Percentiles rank a stretch among this genome's conserved stretches.
These are phyloP conservation scores for Omphalotus guepiniiformis DNA, from an alignment of 768 basidiomycete genomes.

Conservation along the genomic window DNA sequence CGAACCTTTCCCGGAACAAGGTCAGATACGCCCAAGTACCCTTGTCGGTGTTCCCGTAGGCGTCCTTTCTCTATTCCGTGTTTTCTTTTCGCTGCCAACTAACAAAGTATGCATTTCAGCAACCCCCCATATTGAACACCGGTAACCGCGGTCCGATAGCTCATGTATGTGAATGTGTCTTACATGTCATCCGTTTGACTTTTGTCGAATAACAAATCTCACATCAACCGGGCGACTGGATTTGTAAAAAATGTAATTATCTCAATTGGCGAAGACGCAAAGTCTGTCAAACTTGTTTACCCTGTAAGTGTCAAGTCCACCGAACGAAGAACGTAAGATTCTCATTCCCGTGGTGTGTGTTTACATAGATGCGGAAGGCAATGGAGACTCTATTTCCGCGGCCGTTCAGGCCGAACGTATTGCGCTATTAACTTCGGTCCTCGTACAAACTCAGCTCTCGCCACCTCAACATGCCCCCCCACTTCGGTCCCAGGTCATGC, in stretches of 20 bases:
- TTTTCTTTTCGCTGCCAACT: not conserved
- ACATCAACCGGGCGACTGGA: slow-evolving; percentile 76
- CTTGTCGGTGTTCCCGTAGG: slow-evolving; percentile 53
- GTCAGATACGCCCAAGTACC: slow-evolving; percentile 66
- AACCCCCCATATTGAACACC: slow-evolving; percentile 85
- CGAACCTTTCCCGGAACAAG: slow-evolving; percentile 75
- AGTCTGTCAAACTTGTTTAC: slow-evolving; percentile 86
- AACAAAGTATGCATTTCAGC: slow-evolving; percentile 32
- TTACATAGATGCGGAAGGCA: slow-evolving; percentile 73
- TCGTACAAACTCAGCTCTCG: slow-evolving; percentile 48
- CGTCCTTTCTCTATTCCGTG: slow-evolving; percentile 11
- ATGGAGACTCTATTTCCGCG: slow-evolving; percentile 81
- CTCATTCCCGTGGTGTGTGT: slow-evolving; percentile 9
- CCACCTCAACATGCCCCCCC: slow-evolving; percentile 14
- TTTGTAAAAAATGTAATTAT: slow-evolving; percentile 82
- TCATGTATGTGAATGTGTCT: slow-evolving; percentile 58
- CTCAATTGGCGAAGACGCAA: slow-evolving; percentile 84
- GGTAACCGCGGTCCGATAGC: slow-evolving; percentile 87
- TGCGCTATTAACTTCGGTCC: slow-evolving; percentile 70
- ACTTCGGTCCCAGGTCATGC: slow-evolving; percentile 19
- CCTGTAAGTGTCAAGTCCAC: slow-evolving; percentile 49
- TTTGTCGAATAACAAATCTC: slow-evolving; percentile 1
- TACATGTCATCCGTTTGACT: slow-evolving; percentile 10
- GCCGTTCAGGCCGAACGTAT: slow-evolving; percentile 85
- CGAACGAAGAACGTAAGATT: not conserved